Conservation (phyloP, 192 early-diverging fungal species). For the Diversispora eburnea region DNA sequence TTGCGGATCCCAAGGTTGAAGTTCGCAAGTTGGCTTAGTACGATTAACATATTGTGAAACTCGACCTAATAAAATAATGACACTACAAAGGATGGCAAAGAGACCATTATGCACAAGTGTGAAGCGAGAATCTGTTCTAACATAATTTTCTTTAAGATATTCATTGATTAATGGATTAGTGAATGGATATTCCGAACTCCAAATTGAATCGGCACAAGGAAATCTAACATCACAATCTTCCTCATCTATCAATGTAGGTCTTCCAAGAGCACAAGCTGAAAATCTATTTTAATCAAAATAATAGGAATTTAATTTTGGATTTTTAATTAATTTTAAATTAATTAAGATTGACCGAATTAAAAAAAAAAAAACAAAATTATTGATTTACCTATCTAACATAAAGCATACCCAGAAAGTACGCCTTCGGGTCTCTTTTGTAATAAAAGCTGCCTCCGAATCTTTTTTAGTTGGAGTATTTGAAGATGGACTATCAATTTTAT, state of each 20-base stretch:
- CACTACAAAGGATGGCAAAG: constrained; percentile 41
- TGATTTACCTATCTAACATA: constrained; percentile 45
- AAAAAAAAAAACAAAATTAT: constrained; percentile 17
- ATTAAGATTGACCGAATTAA: not conserved
- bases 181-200: constrained; percentile 39
- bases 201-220: constrained; percentile 48
- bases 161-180: constrained; percentile 25
- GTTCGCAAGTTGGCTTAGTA: constrained; percentile 31
- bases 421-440: constrained; percentile 46
- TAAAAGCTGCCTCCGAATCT: constrained; percentile 36
- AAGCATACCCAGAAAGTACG: constrained; percentile 54
- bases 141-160: not conserved
- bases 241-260: constrained; percentile 48
- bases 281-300: constrained; percentile 28
- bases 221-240: constrained; percentile 45
- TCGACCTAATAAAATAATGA: constrained; percentile 41
- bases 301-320: not conserved
- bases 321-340: not conserved
- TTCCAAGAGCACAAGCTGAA: constrained; percentile 41
- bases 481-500: constrained; percentile 34
- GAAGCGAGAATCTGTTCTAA: constrained; percentile 2
- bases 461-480: too few relatives aligned
- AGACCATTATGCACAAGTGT: constrained; percentile 23
- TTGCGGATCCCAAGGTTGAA: constrained; percentile 40
- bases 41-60: constrained; percentile 47